These are phyloP conservation scores for Starmera stellimalicola DNA, from an alignment of 1,139 yeast genomes.

Conservation along the genomic window DNA sequence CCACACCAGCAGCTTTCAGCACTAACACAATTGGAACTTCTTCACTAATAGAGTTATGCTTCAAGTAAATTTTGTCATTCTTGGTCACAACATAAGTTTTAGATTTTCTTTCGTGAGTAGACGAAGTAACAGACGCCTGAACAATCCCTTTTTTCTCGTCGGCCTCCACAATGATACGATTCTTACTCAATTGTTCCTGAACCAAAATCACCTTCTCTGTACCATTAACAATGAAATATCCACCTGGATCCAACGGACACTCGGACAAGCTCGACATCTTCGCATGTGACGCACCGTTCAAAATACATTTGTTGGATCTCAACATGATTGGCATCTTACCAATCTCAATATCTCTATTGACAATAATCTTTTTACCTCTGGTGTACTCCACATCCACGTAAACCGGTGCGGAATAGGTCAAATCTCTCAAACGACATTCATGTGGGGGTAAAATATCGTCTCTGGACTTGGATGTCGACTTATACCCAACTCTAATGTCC, in stretches of 20 bases:
- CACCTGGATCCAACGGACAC: slow-evolving; percentile 98
- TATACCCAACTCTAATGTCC: slow-evolving; percentile 83
- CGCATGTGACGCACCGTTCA: slow-evolving; percentile 66
- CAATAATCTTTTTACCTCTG: slow-evolving; percentile 83
- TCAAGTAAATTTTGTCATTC: slow-evolving; percentile 78
- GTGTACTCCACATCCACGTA: slow-evolving; percentile 96
- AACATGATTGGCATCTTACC: slow-evolving; percentile 99
- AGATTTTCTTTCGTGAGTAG: slow-evolving; percentile 96
- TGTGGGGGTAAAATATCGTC: slow-evolving; percentile 71
- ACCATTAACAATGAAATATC: slow-evolving; percentile 95
- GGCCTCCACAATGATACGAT: slow-evolving; percentile 95
- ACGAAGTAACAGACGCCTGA: slow-evolving; percentile 95
- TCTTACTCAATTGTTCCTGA: slow-evolving; percentile 93
- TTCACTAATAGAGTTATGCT: slow-evolving; percentile 91
- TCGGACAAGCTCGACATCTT: slow-evolving; percentile 87
- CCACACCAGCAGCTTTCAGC: slow-evolving; percentile 90
- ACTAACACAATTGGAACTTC: slow-evolving; percentile 92
- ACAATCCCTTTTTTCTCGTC: slow-evolving; percentile 91
- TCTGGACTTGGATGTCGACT: slow-evolving; percentile 38
- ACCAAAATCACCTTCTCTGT: slow-evolving; percentile 95
- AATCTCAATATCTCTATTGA: slow-evolving; percentile 84
- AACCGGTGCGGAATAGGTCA: slow-evolving; percentile 93
- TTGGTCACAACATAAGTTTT: slow-evolving; percentile 93
- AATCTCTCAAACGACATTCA: slow-evolving; percentile 89
- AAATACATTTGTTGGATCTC: slow-evolving; percentile 81